phyloP scores from a whole-genome alignment of 176 grass and related monocot genomes.

The Carex littledalei region DNA sequence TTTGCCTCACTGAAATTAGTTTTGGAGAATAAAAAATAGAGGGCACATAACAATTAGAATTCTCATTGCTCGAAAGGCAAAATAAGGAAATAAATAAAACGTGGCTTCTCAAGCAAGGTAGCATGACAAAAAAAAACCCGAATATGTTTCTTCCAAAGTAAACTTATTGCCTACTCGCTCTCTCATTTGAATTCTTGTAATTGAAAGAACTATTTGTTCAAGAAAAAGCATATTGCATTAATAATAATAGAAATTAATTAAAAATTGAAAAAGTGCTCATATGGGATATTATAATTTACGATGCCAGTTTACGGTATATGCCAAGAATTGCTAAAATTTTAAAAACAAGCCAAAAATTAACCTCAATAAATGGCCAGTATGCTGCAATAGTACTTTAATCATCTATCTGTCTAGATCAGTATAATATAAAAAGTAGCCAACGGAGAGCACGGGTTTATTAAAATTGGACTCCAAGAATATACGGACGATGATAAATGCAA shows the following conservation, averaged over 20 bases:
- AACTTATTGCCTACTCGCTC: background rate
- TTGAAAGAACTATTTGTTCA: background rate
- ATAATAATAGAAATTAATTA: background rate
- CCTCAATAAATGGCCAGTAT: background rate
- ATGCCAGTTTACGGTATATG: background rate
- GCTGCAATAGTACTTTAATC: background rate
- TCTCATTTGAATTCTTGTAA: background rate
- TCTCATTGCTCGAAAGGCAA: background rate
- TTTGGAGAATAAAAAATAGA: slow-evolving; percentile 8
- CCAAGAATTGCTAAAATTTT: background rate
- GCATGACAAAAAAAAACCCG: background rate
- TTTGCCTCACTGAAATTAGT: slow-evolving; percentile 52
- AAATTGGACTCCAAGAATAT: background rate
- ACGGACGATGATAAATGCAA: background rate
- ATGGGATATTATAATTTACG: background rate
- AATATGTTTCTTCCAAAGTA: background rate
- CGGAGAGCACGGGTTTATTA: background rate
- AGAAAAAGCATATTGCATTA: background rate
- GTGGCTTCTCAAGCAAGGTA: background rate
- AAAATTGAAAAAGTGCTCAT: background rate
- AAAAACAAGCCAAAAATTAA: background rate
- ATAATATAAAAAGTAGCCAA: background rate
- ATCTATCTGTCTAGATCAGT: background rate
- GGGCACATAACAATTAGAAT: background rate
- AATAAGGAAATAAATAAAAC: background rate